Evolutionary conservation across 345 rosid species (phyloP), one percentile per base, ranked within the genome.

Genomic region (Fremontodendron californicum): DNA sequence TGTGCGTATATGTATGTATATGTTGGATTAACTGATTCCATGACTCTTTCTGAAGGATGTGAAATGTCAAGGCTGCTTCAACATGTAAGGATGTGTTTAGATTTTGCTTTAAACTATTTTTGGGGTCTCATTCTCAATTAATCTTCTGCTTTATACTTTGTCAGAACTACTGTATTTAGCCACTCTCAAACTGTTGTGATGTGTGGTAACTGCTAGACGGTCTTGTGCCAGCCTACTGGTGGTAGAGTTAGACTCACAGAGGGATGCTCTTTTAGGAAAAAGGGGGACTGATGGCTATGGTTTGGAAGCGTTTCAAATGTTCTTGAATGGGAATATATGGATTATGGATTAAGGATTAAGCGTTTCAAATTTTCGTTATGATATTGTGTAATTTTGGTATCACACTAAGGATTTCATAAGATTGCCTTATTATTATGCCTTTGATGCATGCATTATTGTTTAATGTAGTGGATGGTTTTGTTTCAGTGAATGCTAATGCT

Each of bases 141-240:
- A n/a, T n/a, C n/a, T 52, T 49, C 40, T 81, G 23, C 74, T 4
- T 39, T 55, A 15, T 67, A 16, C 64, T 27, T 13, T 78, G 82
- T n/a, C 87, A 91, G 92, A 67, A 91, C 96, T 1, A 89, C 96
- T 0, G 93, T 91, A 6, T 91, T 91, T 72, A 91, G 96, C 81
- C 96, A 88, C 85, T 91, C 96, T 2, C 93, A 91, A 79, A 88
- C 96, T 0, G 92, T 88, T 74, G 96, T 91, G 75, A 89, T 89
- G 0, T 89, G 96, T 0, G 89, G 91, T 25, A 91, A 87, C 83
- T 91, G 96, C 85, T 93, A 91, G 89, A 82, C 92, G 11, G 88
- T 91, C 52, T 66, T 91, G 3, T 88, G 93, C 90, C 91, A 88
- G 81, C 96, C 96, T 29, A 91, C 92, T 6, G 92, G 96, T 75